These are phyloP conservation scores for Cudoniella acicularis DNA, from an alignment of 495 filamentous ascomycete genomes.

Conservation along the genomic window DNA sequence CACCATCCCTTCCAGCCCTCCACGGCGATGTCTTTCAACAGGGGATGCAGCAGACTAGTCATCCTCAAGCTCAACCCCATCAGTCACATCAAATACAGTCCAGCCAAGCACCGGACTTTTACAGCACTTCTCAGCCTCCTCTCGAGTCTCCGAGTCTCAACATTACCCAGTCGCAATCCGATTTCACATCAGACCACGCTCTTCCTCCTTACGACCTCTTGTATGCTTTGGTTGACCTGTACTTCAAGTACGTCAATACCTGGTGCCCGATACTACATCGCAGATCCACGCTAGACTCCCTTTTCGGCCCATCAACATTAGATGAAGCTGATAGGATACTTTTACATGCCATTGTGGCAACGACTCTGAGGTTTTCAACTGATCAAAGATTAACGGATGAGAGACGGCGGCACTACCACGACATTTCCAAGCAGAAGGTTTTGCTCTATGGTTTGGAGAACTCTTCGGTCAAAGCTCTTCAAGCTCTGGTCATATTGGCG, in stretches of 20 bases:
- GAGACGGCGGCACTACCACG: constrained; percentile 67
- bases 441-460: constrained; percentile 74
- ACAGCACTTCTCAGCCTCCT: constrained; percentile 32
- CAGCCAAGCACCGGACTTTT: constrained; percentile 34
- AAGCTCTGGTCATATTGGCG: constrained; percentile 73
- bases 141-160: constrained; percentile 43
- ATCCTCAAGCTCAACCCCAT: constrained; percentile 9
- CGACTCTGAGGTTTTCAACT: constrained; percentile 75
- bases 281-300: constrained; percentile 69
- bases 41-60: constrained; percentile 13
- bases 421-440: constrained; percentile 78
- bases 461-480: constrained; percentile 80
- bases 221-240: constrained; percentile 77
- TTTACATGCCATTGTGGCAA: constrained; percentile 82
- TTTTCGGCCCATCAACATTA: constrained; percentile 73
- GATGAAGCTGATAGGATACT: constrained; percentile 76
- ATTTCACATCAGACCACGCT: constrained; percentile 56
- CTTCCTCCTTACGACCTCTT: constrained; percentile 82
- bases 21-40: constrained; percentile 25
- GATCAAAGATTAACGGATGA: constrained; percentile 69
- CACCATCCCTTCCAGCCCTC: constrained; percentile 20
- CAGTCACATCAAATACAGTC: constrained; percentile 5
- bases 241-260: constrained; percentile 87
- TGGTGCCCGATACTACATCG: constrained; percentile 87
- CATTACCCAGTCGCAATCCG: constrained; percentile 29